Conservation (phyloP, 2,329 filamentous ascomycete genomes). For the Ophiostoma perfectum region DNA sequence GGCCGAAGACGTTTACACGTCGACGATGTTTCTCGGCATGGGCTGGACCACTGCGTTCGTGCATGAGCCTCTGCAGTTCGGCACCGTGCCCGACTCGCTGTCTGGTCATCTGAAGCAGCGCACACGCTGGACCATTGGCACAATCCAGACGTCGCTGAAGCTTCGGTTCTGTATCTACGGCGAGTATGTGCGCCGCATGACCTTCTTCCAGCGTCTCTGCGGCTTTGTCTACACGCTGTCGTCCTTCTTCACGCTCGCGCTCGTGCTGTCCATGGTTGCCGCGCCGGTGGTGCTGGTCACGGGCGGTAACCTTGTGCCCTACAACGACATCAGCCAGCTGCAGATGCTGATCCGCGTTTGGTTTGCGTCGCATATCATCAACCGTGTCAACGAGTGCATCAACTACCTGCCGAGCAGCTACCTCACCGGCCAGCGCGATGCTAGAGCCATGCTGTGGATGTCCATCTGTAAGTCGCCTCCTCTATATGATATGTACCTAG, state of each 20-base stretch:
- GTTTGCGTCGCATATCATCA: slow-evolving; percentile 46
- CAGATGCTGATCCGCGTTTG: slow-evolving; percentile 53
- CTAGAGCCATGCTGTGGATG: slow-evolving; percentile 57
- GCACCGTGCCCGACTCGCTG: slow-evolving; percentile 54
- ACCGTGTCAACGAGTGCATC: slow-evolving; percentile 50
- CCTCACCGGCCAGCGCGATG: slow-evolving; percentile 52
- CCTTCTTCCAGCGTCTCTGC: slow-evolving; percentile 51
- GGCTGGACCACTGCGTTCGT: slow-evolving; percentile 60
- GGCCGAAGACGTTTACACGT: slow-evolving; percentile 57
- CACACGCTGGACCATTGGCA: slow-evolving; percentile 51
- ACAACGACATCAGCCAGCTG: slow-evolving; percentile 46
- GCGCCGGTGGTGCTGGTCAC: slow-evolving; percentile 54
- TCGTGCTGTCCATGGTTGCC: slow-evolving; percentile 50
- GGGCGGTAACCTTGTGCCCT: slow-evolving; percentile 54
- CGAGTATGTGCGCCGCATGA: slow-evolving; percentile 48
- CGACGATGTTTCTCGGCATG: slow-evolving; percentile 51
- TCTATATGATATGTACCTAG: no score
- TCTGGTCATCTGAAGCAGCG: slow-evolving; percentile 53
- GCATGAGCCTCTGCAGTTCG: slow-evolving; percentile 56
- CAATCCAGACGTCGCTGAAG: slow-evolving; percentile 55
- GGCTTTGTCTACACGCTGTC: slow-evolving; percentile 54
- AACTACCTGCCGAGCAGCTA: slow-evolving; percentile 56
- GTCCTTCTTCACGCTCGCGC: slow-evolving; percentile 38
- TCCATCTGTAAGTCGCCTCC: slow-evolving; percentile 30
- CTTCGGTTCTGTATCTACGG: slow-evolving; percentile 56